These are phyloP conservation scores for Rosa multiflora DNA, from an alignment of 306 rosid genomes.

Conservation along the genomic window DNA sequence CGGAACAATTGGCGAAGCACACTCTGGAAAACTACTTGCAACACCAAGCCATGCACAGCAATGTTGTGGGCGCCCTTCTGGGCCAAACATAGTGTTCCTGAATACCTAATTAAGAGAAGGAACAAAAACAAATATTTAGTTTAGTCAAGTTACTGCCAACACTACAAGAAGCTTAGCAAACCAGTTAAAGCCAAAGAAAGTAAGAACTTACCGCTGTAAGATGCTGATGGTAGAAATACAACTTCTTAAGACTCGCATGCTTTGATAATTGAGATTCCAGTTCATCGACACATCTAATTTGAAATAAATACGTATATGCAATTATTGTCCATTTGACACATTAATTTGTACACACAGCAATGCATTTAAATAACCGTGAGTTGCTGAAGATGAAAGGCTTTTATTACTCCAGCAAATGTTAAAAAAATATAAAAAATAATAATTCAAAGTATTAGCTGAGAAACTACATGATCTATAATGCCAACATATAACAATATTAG, in stretches of 20 bases:
- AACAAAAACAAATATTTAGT: conserved; percentile 20
- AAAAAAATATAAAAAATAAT: neutral
- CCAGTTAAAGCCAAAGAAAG: conserved; percentile 19
- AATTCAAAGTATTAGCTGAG: neutral
- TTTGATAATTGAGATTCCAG: conserved; percentile 85
- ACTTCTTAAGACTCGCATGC: conserved; percentile 90
- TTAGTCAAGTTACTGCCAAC: neutral
- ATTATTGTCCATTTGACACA: conserved; percentile 14
- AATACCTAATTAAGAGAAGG: conserved; percentile 60
- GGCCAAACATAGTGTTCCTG: conserved; percentile 99
- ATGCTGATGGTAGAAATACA: conserved; percentile 94
- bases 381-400: conserved; percentile 6
- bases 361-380: neutral
- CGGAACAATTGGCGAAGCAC: conserved; percentile 85
- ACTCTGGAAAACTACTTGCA: conserved; percentile 98
- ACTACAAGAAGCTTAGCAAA: conserved; percentile 5
- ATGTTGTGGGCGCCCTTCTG: conserved; percentile 99
- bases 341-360: neutral
- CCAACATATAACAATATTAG: too few relatives aligned
- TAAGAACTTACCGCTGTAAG: conserved; percentile 77
- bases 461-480: neutral
- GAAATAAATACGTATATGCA: conserved; percentile 14
- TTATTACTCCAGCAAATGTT: neutral
- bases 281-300: conserved; percentile 87
- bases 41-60: conserved; percentile 99